Evolutionary conservation across 805 yeast species (phyloP).

Genomic region (Candida incommunis): DNA sequence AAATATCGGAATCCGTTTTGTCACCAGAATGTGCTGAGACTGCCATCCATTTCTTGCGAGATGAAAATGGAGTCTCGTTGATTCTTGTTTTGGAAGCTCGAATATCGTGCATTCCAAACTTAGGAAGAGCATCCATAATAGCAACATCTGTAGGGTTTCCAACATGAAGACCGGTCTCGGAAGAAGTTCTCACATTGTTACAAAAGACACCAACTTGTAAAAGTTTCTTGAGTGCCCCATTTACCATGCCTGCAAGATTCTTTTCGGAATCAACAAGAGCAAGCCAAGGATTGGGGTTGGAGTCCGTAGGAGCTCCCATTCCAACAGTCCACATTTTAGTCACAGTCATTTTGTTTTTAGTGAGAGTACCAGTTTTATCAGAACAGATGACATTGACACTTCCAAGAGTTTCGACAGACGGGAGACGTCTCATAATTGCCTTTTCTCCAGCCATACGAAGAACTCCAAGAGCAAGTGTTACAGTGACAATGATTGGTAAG

Average conservation of each 20-base stretch:
- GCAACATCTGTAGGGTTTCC: constrained; percentile 97
- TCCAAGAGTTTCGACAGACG: constrained; percentile 67
- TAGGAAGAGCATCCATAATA: constrained; percentile 54
- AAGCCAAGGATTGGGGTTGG: constrained; percentile 8
- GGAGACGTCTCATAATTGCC: constrained; percentile 88
- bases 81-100: constrained; percentile 47
- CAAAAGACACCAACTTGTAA: constrained; percentile 21
- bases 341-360: constrained; percentile 31
- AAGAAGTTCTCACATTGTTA: constrained; percentile 22
- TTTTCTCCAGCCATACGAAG: constrained; percentile 88
- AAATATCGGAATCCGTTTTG: constrained; percentile 34
- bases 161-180: constrained; percentile 54
- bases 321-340: constrained; percentile 9
- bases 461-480: constrained; percentile 91
- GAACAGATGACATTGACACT: constrained; percentile 41
- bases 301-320: neutral
- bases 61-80: constrained; percentile 73
- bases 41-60: constrained; percentile 84
- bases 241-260: constrained; percentile 6
- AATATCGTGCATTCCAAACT: constrained; percentile 57
- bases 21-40: constrained; percentile 51
- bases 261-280: constrained; percentile 7
- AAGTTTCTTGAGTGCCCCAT: constrained; percentile 9
- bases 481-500: constrained; percentile 94
- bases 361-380: constrained; percentile 35